Base-by-base conservation (phyloP, 2,329 filamentous ascomycete genomes). In the Thielaviopsis cerberus region DNA sequence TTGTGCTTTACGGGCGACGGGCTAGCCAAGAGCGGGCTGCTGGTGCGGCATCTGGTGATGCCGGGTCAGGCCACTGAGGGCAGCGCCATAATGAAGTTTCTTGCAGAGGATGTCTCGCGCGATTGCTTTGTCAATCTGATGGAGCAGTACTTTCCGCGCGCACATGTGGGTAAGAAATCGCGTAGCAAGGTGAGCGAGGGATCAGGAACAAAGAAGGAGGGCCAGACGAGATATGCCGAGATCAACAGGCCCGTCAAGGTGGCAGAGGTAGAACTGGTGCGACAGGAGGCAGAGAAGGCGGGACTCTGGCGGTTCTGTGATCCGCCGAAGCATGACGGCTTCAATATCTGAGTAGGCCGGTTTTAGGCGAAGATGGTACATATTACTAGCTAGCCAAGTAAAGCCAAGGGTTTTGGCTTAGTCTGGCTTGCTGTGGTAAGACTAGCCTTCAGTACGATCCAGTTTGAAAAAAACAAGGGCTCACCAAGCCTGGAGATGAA, bases 51-150 rank as follows among this genome's bases (percentile, higher is more conserved):
- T 69, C 76, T 94, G 1, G 86, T 91, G 25, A 94, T 94, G 88
- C 88, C 87, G 0, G 86, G 86, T 0, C 81, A 82, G 64, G 84
- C 86, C 65, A 78, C 79, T 20, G 87, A 92, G 69, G 84, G 84
- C 0, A 74, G 75, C 55, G 73, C 81, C 62, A 92, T 94, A 61
- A 84, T 94, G 74, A 75, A 72, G 61, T 94, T 86, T 75, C 72
- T 94, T 17, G 87, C 86, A 0, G 73, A 77, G 26, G 79, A 88
- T 56, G 76, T 94, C 1, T 87, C 84, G 3, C 76, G 73, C 58
- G 86, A 92, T 67, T 75, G 85, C 51, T 91, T 90, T 69, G 78
- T 92, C 61, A 84, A 94, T 66, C 83, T 94, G 63, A 92, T 92
- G 87, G 87, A 94, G 69, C 88, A 94, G 69, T 92, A 92, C 66